Evolutionary conservation across 352 stramenopile genomes (phyloP), one percentile per base, ranked within the genome.

Genomic region (Phytophthora podocarpi): DNA sequence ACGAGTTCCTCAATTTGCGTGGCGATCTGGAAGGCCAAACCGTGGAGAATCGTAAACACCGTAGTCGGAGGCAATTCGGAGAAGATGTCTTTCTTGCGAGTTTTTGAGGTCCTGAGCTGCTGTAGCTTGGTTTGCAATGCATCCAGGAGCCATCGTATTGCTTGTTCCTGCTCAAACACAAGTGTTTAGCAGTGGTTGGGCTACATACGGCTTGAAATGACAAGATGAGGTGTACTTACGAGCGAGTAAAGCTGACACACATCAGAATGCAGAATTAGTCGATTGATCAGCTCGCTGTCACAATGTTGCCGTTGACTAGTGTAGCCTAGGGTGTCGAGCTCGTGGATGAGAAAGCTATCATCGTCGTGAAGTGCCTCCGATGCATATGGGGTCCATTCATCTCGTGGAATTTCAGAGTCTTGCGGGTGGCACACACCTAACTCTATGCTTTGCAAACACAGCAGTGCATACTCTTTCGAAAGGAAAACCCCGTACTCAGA

Each of bases 401-500:
- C 16, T 46, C 27, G 50, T 1, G 20, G 16, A 34, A 66, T 55
- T 42, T 30, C 21, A 18, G 32, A 46, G 5, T 11, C 20, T 37
- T 48, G 23, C 13, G 3, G 3, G 16, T 43, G 24, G 15, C 5
- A 9, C 13, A 16, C 20, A 30, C n/a, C 3, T 15, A 39, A 34
- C 15, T 46, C 13, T 13, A 57, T 24, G 5, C 3, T 26, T 11
- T 46, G 24, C 28, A 51, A 67, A 35, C 48, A 71, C 20, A 74
- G 28, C 21, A 50, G 10, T 1, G 58, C 60, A 36, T 67, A 59
- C 32, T 80, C 56, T 41, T 53, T 51, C 9, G 63, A 68, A 34
- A 73, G 58, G 40, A 82, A 82, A 32, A 82, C 26, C 0, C 67
- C 73, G 39, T 74, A 80, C 26, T 55, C 52, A 21, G 36, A 31